phyloP scores from a whole-genome alignment of 371 early-diverging fungal species.

The Rhizopus sp. region DNA sequence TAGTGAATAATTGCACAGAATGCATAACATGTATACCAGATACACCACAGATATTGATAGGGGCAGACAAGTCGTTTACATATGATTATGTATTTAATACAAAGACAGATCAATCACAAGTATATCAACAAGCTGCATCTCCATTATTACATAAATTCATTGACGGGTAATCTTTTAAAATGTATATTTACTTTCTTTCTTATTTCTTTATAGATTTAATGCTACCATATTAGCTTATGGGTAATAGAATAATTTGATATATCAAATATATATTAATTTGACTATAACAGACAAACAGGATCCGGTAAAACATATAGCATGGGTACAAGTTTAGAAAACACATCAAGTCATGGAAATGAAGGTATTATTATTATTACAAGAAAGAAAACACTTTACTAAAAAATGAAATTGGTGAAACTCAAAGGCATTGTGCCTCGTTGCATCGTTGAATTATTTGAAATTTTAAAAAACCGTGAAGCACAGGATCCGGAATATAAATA shows the following conservation, averaged over 20 bases:
- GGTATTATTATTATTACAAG: slow-evolving; percentile 17
- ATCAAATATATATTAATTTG: slow-evolving; percentile 56
- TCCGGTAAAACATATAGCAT: slow-evolving; percentile 99
- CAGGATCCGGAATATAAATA: slow-evolving; percentile 46
- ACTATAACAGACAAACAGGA: slow-evolving; percentile 73
- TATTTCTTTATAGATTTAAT: slow-evolving; percentile 61
- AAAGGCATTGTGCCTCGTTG: slow-evolving; percentile 90
- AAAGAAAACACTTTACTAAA: not conserved
- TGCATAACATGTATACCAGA: slow-evolving; percentile 72
- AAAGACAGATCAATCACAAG: slow-evolving; percentile 66
- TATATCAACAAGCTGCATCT: slow-evolving; percentile 75
- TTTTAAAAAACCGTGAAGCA: slow-evolving; percentile 36
- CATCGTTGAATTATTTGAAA: slow-evolving; percentile 65
- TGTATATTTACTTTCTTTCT: not conserved
- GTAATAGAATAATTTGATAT: slow-evolving; percentile 49
- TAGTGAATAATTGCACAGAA: slow-evolving; percentile 69
- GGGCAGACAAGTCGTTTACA: slow-evolving; percentile 77
- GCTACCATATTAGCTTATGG: slow-evolving; percentile 95
- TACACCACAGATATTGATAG: slow-evolving; percentile 69
- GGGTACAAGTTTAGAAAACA: slow-evolving; percentile 73
- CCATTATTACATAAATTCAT: slow-evolving; percentile 82
- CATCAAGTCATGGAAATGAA: slow-evolving; percentile 48
- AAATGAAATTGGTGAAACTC: not conserved
- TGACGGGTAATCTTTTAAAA: slow-evolving; percentile 71
- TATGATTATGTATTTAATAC: slow-evolving; percentile 88